phyloP scores from a whole-genome alignment of 2,329 filamentous ascomycete species.

The Talaromyces albobiverticillius region DNA sequence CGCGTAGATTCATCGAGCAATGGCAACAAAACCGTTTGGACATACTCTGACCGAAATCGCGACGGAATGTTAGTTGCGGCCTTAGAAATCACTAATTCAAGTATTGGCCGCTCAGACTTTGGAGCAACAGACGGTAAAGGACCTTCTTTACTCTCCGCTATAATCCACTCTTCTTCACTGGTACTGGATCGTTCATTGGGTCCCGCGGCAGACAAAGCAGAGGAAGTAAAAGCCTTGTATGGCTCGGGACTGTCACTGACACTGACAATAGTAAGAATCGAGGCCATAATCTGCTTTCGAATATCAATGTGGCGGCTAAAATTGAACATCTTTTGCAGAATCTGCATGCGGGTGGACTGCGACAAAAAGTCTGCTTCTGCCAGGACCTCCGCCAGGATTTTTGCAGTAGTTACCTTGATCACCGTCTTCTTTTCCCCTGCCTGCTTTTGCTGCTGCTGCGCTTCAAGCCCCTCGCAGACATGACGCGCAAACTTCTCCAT shows the following conservation, averaged over 20 bases:
- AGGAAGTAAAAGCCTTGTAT: slow-evolving; percentile 6
- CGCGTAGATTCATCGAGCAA: slow-evolving; percentile 18
- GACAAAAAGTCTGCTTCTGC: slow-evolving; percentile 15
- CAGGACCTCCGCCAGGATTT: slow-evolving; percentile 18
- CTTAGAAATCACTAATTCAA: slow-evolving; percentile 12
- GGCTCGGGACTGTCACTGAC: slow-evolving; percentile 4
- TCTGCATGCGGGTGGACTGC: background rate
- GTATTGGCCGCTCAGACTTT: slow-evolving; percentile 12
- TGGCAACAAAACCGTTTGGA: slow-evolving; percentile 17
- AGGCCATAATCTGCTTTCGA: slow-evolving; percentile 11
- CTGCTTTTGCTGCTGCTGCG: background rate
- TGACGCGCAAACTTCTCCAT: slow-evolving; percentile 11
- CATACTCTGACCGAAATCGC: slow-evolving; percentile 12
- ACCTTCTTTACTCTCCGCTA: slow-evolving; percentile 13
- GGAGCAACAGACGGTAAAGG: slow-evolving; percentile 9
- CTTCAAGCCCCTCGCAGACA: slow-evolving; percentile 7
- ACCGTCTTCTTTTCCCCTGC: background rate
- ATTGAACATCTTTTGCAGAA: slow-evolving; percentile 15
- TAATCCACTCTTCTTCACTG: slow-evolving; percentile 15
- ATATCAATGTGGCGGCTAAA: slow-evolving; percentile 16
- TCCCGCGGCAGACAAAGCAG: slow-evolving; percentile 9
- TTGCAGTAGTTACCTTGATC: slow-evolving; percentile 20
- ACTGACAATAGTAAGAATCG: slow-evolving; percentile 15
- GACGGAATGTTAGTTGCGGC: slow-evolving; percentile 14
- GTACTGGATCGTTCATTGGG: slow-evolving; percentile 14